Evolutionary conservation across 164 flowering plant genomes (phyloP).

Genomic region (Buxus sempervirens): DNA sequence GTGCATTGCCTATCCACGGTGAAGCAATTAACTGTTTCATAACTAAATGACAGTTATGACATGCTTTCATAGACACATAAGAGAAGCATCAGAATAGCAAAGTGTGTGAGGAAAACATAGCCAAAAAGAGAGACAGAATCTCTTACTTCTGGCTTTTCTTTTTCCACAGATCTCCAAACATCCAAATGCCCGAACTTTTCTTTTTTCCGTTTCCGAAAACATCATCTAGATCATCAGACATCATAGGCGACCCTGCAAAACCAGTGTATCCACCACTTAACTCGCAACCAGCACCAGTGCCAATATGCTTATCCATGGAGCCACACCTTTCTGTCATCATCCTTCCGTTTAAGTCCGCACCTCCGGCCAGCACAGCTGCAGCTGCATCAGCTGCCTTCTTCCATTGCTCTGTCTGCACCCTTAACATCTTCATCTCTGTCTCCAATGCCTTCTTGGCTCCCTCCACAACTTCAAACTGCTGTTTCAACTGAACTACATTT

Average conservation of each 20-base stretch:
- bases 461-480: slow-evolving; percentile 59
- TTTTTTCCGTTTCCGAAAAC: slow-evolving; percentile 52
- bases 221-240: slow-evolving; percentile 51
- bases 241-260: slow-evolving; percentile 51
- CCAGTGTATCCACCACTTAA: slow-evolving; percentile 35
- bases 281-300: slow-evolving; percentile 30
- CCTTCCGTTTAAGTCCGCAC: slow-evolving; percentile 50
- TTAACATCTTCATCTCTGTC: slow-evolving; percentile 70
- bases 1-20: too few relatives aligned
- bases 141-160: slow-evolving; percentile 62
- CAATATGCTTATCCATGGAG: slow-evolving; percentile 66
- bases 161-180: slow-evolving; percentile 76
- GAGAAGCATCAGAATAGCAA: too few relatives aligned
- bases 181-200: slow-evolving; percentile 61
- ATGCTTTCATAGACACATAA: too few relatives aligned
- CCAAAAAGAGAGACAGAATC: too few relatives aligned
- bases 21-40: slow-evolving; percentile 9
- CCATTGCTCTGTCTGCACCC: slow-evolving; percentile 96
- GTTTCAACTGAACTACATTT: slow-evolving; percentile 33
- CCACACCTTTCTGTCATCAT: slow-evolving; percentile 54
- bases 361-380: slow-evolving; percentile 61
- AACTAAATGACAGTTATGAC: background rate
- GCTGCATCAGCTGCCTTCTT: slow-evolving; percentile 99
- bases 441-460: slow-evolving; percentile 58
- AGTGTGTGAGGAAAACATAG: too few relatives aligned